phyloP scores from a whole-genome alignment of 2,329 filamentous ascomycete species.

The Paracoccidioides lutzii region DNA sequence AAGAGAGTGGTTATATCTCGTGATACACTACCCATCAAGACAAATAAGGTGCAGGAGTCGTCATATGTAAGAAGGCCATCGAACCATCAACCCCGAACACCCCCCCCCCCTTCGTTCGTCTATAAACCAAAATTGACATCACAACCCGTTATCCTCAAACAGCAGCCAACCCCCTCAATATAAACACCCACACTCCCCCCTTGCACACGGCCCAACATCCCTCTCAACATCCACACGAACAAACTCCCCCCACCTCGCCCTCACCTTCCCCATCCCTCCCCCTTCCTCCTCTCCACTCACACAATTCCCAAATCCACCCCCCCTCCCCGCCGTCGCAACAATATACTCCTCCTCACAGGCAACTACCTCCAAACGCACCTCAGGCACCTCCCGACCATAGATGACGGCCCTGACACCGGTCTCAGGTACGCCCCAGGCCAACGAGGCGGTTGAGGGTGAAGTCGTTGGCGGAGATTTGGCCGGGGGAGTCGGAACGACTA shows the following conservation, averaged over 20 bases:
- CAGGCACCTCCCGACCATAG: conserved; percentile 33
- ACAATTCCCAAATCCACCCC: conserved; percentile 19
- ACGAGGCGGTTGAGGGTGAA: conserved; percentile 17
- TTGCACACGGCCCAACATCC: conserved; percentile 33
- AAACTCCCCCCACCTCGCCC: conserved; percentile 29
- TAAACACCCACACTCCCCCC: conserved; percentile 25
- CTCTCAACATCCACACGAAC: conserved; percentile 34
- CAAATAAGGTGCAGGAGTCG: too few species aligned
- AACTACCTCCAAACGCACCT: conserved; percentile 45
- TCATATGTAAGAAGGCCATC: too few species aligned
- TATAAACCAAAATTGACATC: not conserved
- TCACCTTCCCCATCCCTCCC: not conserved
- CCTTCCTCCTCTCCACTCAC: conserved; percentile 5
- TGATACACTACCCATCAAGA: too few species aligned
- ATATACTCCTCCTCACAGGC: conserved; percentile 48
- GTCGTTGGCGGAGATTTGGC: not conserved
- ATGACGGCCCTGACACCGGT: conserved; percentile 38
- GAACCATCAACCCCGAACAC: too few species aligned
- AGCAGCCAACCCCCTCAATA: not conserved
- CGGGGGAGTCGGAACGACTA: conserved; percentile 34
- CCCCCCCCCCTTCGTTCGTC: too few species aligned
- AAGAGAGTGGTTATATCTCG: too few species aligned
- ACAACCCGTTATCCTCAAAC: too few species aligned
- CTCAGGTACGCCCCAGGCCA: conserved; percentile 27
- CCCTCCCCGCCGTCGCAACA: conserved; percentile 42